phyloP scores from a whole-genome alignment of 2,329 filamentous ascomycete genomes.

The Pyrenophora graminea region DNA sequence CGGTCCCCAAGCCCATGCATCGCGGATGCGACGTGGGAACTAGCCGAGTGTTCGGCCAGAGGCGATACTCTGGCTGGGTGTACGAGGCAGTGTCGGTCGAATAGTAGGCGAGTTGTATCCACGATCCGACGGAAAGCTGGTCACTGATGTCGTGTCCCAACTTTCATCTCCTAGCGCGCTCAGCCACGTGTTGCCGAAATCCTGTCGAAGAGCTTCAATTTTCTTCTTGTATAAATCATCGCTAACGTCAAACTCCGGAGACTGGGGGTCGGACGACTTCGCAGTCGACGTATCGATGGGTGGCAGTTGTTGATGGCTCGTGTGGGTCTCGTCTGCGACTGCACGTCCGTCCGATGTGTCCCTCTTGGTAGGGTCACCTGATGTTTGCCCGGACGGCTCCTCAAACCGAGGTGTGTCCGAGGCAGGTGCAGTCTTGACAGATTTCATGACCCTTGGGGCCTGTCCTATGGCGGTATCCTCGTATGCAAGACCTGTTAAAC shows the following conservation, averaged over 20 bases:
- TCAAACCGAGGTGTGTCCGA: conserved; percentile 33
- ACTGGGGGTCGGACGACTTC: conserved; percentile 21
- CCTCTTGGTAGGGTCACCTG: conserved; percentile 40
- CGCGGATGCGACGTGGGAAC: not conserved
- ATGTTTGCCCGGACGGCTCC: conserved; percentile 28
- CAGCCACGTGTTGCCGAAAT: conserved; percentile 86
- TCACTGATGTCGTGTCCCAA: conserved; percentile 50
- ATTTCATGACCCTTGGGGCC: conserved; percentile 23
- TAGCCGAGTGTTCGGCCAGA: conserved; percentile 47
- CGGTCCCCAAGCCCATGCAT: not conserved
- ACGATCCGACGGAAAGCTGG: conserved; percentile 38
- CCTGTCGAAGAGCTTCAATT: conserved; percentile 81
- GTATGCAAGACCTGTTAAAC: conserved; percentile 36
- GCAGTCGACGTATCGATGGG: conserved; percentile 38
- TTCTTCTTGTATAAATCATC: conserved; percentile 85
- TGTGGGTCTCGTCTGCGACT: conserved; percentile 26
- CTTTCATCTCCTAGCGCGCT: conserved; percentile 80
- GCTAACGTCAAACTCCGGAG: conserved; percentile 64
- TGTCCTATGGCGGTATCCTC: conserved; percentile 25
- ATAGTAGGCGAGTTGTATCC: conserved; percentile 40
- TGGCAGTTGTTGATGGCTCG: conserved; percentile 35
- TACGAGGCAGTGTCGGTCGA: conserved; percentile 37
- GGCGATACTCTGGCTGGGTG: conserved; percentile 46
- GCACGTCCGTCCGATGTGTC: conserved; percentile 25
- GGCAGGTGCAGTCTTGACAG: conserved; percentile 12